Percentiles rank a stretch among this genome's conserved stretches.
phyloP scores from a whole-genome alignment of 2,329 filamentous ascomycete species.

The Laburnicola sp. region DNA sequence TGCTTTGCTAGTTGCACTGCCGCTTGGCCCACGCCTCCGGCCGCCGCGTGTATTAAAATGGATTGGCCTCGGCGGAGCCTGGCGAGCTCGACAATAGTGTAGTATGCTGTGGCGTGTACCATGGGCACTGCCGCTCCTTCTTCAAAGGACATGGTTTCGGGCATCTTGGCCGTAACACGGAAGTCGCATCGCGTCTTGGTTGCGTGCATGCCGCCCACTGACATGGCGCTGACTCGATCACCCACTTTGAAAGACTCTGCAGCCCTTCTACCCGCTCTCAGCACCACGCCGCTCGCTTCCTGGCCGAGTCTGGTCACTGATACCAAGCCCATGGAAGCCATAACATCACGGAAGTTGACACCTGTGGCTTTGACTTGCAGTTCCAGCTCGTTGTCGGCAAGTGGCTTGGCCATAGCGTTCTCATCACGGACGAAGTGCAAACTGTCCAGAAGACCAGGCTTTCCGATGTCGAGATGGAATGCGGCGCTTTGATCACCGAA shows the following conservation, averaged over 20 bases:
- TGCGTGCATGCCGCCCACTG: neutral
- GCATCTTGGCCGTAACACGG: constrained; percentile 5
- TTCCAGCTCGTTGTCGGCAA: constrained; percentile 25
- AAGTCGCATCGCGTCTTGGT: neutral
- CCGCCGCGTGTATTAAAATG: constrained; percentile 28
- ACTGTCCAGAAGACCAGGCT: neutral
- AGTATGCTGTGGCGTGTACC: neutral
- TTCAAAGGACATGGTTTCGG: constrained; percentile 17
- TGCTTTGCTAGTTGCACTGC: constrained; percentile 19
- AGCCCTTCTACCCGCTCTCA: neutral
- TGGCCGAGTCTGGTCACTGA: neutral
- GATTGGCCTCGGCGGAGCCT: constrained; percentile 30
- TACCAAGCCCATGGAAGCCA: constrained; percentile 30
- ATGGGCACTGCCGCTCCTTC: constrained; percentile 12
- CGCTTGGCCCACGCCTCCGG: constrained; percentile 27
- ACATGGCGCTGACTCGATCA: constrained; percentile 1
- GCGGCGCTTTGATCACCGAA: no score
- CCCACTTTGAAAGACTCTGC: neutral
- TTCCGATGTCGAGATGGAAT: neutral
- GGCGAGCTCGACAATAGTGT: constrained; percentile 26
- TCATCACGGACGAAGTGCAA: neutral
- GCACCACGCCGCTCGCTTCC: constrained; percentile 1
- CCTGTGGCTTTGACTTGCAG: constrained; percentile 24
- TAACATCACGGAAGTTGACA: constrained; percentile 12
- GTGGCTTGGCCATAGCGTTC: neutral